Evolutionary conservation across 768 basidiomycete genomes (phyloP), one percentile per base, ranked within the genome.

Genomic region (Gautieria morchelliformis): DNA sequence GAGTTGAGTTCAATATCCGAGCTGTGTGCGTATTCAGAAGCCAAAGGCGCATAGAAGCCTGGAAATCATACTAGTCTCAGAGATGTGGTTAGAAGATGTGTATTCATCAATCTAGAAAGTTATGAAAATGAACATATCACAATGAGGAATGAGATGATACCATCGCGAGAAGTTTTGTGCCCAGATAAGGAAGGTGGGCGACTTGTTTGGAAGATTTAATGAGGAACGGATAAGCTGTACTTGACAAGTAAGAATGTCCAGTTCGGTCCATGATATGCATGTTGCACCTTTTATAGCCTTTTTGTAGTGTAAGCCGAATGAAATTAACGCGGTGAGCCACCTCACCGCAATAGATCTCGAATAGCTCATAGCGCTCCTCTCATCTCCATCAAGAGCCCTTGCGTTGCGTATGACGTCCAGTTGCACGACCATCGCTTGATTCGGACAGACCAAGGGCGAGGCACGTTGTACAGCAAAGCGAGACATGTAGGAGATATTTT

Each of bases 311-410:
- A 40, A 37, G 27, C 4, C 40, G 24, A 10, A 41, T 19, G 20
- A 51, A 19, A 4, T 15, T 37, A 14, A 46, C 19, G 52, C 15
- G 11, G 47, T 44, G 22, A 39, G 56, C n/a, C 40, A 44, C 69
- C 82, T 61, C 65, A 85, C 85, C n/a, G 82, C 75, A 61, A 89
- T 82, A 1, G 85, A 82, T 49, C 87, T 76, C 35, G 82, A 75
- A 61, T 92, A 93, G 59, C 82, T 83, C 49, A 92, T 69, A 41
- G 83, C 81, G 62, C 85, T 88, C 30, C 80, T 72, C 20, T 76
- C 74, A 52, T 87, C 77, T 12, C 85, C 83, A 64, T 92, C 89
- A 1, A 89, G 69, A 47, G 79, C 73, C 46, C 89, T 75, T 24
- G 75, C 72, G 37, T 72, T 75, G 17, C 78, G 76, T 32, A 92